phyloP scores from a whole-genome alignment of 352 stramenopile species.

The Phytophthora pluvialis region DNA sequence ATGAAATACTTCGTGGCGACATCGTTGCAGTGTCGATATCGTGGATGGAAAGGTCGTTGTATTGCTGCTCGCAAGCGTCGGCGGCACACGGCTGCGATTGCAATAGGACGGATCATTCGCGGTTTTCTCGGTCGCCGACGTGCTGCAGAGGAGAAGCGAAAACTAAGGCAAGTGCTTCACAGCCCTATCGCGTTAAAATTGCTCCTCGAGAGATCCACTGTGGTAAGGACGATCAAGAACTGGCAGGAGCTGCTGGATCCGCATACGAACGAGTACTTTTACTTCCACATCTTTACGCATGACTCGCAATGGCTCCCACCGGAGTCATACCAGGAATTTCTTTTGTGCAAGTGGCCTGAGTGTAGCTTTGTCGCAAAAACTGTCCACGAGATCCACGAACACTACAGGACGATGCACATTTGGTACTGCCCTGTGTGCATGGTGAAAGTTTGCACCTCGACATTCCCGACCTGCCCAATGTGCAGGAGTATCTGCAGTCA shows the following conservation, averaged over 20 bases:
- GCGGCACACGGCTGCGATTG: constrained; percentile 57
- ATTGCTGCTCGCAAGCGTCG: constrained; percentile 36
- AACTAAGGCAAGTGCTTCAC: constrained; percentile 64
- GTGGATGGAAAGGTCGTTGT: constrained; percentile 64
- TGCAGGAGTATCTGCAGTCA: constrained; percentile 71
- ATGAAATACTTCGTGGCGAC: constrained; percentile 81
- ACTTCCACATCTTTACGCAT: constrained; percentile 82
- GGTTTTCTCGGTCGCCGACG: constrained; percentile 54
- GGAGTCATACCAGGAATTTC: constrained; percentile 64
- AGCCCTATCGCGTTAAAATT: constrained; percentile 72
- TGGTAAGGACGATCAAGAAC: constrained; percentile 65
- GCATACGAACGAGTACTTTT: constrained; percentile 88
- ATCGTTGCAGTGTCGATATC: constrained; percentile 67
- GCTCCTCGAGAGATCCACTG: constrained; percentile 66
- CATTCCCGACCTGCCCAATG: constrained; percentile 69
- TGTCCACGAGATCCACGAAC: constrained; percentile 81
- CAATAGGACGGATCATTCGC: constrained; percentile 63
- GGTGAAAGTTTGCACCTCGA: constrained; percentile 67
- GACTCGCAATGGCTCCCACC: constrained; percentile 84
- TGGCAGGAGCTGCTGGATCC: constrained; percentile 84
- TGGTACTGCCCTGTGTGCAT: constrained; percentile 86
- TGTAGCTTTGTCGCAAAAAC: constrained; percentile 58
- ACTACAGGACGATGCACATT: constrained; percentile 64
- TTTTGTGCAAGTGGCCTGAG: constrained; percentile 67
- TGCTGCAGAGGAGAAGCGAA: constrained; percentile 53